These are phyloP conservation scores for Gomphus bonarii DNA, from an alignment of 1,284 basidiomycete genomes.

Conservation along the genomic window DNA sequence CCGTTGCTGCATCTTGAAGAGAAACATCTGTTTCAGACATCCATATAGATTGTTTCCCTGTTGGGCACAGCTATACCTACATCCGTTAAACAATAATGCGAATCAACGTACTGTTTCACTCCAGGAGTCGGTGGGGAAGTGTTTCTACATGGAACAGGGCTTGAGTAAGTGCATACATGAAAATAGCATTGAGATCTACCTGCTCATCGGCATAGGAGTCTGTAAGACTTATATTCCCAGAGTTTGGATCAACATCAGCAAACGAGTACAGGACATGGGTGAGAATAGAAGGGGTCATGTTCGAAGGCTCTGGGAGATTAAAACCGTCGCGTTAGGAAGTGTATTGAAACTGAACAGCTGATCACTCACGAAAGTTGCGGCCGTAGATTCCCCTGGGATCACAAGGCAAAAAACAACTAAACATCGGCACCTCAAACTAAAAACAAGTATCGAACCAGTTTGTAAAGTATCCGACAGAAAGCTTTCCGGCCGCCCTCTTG, in stretches of 20 bases:
- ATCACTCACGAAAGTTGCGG: constrained; percentile 50
- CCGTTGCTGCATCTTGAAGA: neutral
- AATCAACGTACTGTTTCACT: constrained; percentile 33
- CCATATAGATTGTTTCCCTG: constrained; percentile 74
- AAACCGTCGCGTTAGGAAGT: constrained; percentile 10
- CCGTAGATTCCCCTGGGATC: constrained; percentile 66
- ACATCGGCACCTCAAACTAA: neutral
- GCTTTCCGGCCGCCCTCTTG: constrained; percentile 39
- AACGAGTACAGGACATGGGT: constrained; percentile 82
- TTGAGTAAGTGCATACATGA: neutral
- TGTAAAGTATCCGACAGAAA: constrained; percentile 54
- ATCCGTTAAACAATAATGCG: constrained; percentile 12
- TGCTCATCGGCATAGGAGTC: constrained; percentile 80
- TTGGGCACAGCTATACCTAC: constrained; percentile 14
- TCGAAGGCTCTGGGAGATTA: constrained; percentile 40
- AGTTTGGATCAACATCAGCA: constrained; percentile 63
- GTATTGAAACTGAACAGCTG: constrained; percentile 25
- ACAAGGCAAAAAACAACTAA: neutral
- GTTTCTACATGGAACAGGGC: constrained; percentile 37
- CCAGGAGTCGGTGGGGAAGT: constrained; percentile 53
- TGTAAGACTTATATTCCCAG: constrained; percentile 60
- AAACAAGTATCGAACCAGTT: constrained; percentile 36
- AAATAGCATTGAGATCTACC: constrained; percentile 26
- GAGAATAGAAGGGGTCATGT: constrained; percentile 45
- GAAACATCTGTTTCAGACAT: constrained; percentile 71